phyloP scores from a whole-genome alignment of 257 asterid genomes.

The Solanum peruvianum region DNA sequence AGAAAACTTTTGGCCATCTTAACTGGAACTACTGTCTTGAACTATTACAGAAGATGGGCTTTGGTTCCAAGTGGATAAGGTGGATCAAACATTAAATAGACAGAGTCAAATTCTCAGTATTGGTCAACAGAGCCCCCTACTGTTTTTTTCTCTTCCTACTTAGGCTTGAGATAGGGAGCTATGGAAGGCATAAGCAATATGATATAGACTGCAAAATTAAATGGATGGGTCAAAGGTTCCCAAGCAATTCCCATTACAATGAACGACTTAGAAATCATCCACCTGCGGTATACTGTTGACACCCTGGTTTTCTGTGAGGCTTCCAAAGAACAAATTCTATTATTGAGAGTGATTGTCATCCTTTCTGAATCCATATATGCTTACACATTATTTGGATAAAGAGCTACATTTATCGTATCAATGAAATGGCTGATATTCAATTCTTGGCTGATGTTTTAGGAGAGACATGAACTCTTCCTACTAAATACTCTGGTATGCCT shows the following conservation, averaged over 20 bases:
- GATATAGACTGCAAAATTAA: background rate
- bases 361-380: background rate
- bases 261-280: background rate
- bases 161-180: background rate
- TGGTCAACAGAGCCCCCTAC: background rate
- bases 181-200: background rate
- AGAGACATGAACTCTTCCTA: background rate
- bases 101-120: background rate
- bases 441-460: background rate
- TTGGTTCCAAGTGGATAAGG: background rate
- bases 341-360: background rate
- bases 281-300: background rate
- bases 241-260: background rate
- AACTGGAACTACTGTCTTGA: background rate
- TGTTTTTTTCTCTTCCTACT: background rate
- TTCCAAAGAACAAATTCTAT: background rate
- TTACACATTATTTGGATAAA: background rate
- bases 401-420: background rate
- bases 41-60: background rate
- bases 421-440: background rate
- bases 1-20: background rate
- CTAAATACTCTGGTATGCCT: background rate
- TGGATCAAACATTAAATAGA: background rate
- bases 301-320: background rate
- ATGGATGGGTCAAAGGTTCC: background rate